Evolutionary conservation across 805 yeast species (phyloP), one percentile per base, ranked within the genome.

Genomic region (Kuraishia ogatae): DNA sequence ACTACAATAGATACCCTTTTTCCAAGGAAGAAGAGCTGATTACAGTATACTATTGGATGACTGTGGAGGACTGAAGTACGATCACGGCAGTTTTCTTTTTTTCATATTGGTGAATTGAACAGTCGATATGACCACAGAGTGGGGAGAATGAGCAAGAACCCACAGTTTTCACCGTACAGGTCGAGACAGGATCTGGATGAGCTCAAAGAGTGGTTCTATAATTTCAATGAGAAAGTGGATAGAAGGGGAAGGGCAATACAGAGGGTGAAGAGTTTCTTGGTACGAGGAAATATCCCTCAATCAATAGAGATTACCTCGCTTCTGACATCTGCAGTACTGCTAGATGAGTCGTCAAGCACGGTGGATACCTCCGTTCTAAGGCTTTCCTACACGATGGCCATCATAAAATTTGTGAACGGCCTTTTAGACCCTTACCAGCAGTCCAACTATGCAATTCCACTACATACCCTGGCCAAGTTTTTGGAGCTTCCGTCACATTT

Each of bases 391-490:
- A 72, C 91, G 0, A 84, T 87, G 88, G 81, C 90, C 0, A 63
- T 92, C 13, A 84, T 90, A 26, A 74, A 96, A 56, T 90, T 93
- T 70, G 97, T 94, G 24, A 94, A 94, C 68, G 98, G 97, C 1
- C 68, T 90, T 2, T 69, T 94, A 43, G 99, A 94, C 66, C 94
- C 96, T 0, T 79, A 79, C 52, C 99, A 94, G 68, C 88, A 84
- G 61, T 81, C 91, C 1, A 80, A 77, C 50, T 85, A 72, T 64
- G 97, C 97, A 0, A 79, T 87, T 17, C 92, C 97, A 5, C 71
- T 94, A 61, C 86, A 87, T 58, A 76, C 77, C 5, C 69, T 94
- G 23, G 98, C 98, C 0, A 78, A 73, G 54, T 77, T 78, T 50
- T 69, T 89, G 22, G 79, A 81, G 1, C 72, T 94, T 23, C 97